A percentile compares a stretch with the other conserved stretches of the same genome.
Evolutionary conservation across 306 rosid genomes (phyloP).

Genomic region (Prunus salicina): DNA sequence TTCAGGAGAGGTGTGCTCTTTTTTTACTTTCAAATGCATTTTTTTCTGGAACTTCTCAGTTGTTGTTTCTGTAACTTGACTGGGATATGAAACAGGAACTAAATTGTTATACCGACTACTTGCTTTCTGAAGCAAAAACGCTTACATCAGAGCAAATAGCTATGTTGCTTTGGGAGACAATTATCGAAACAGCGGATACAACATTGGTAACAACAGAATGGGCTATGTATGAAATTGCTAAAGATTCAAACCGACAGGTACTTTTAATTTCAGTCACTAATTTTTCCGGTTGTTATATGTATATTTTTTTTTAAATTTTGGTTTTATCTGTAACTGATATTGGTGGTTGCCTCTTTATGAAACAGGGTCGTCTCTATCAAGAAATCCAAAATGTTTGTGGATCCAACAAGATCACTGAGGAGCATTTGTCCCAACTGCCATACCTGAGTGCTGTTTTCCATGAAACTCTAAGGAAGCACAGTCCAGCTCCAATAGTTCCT

Average conservation of each 20-base stretch:
- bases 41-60: not conserved
- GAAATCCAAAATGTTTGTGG: slow-evolving; percentile 60
- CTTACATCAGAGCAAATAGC: slow-evolving; percentile 51
- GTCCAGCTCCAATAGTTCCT: slow-evolving; percentile 74
- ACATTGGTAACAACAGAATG: slow-evolving; percentile 79
- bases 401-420: slow-evolving; percentile 51
- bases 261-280: not conserved
- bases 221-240: slow-evolving; percentile 87
- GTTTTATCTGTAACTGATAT: too few species aligned
- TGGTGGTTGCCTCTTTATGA: not conserved
- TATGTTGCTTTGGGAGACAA: slow-evolving; percentile 81
- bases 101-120: slow-evolving; percentile 59
- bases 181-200: slow-evolving; percentile 83
- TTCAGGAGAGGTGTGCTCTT: slow-evolving; percentile 71
- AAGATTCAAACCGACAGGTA: slow-evolving; percentile 67
- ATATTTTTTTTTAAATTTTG: not conserved
- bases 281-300: not conserved
- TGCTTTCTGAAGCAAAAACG: slow-evolving; percentile 62
- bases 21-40: not conserved
- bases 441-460: slow-evolving; percentile 81
- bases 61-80: slow-evolving; percentile 11
- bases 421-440: slow-evolving; percentile 54
- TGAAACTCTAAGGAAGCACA: slow-evolving; percentile 75
- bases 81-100: slow-evolving; percentile 40
- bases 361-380: slow-evolving; percentile 55